These are phyloP conservation scores for Tricholoma saponaceum DNA, from an alignment of 768 basidiomycete species.

Conservation along the genomic window DNA sequence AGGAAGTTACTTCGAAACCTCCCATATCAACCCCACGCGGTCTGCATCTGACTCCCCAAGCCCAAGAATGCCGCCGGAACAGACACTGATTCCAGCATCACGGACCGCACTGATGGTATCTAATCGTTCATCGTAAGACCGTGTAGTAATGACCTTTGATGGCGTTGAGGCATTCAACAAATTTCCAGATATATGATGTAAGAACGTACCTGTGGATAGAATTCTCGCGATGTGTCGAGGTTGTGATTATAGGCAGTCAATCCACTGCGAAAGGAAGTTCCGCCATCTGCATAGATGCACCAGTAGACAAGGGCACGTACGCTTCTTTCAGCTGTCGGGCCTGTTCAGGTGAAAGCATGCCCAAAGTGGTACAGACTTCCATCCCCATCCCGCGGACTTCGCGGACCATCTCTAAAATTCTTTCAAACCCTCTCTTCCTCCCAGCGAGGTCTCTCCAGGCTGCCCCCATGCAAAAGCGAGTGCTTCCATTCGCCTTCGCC, in stretches of 20 bases:
- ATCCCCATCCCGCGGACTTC: slow-evolving; percentile 93
- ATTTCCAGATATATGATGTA: neutral
- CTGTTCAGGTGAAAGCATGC: slow-evolving; percentile 94
- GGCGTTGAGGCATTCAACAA: neutral
- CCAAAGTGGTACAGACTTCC: slow-evolving; percentile 99
- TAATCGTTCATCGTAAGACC: slow-evolving; percentile 91
- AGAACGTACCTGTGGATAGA: slow-evolving; percentile 76
- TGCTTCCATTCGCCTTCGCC: slow-evolving; percentile 95
- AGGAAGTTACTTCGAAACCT: slow-evolving; percentile 75
- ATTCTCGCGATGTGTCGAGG: slow-evolving; percentile 95
- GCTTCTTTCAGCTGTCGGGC: slow-evolving; percentile 90
- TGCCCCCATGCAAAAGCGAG: slow-evolving; percentile 98
- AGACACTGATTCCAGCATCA: slow-evolving; percentile 94
- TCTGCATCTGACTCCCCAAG: slow-evolving; percentile 89
- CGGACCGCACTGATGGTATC: slow-evolving; percentile 88
- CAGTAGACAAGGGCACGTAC: slow-evolving; percentile 38
- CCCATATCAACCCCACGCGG: slow-evolving; percentile 90
- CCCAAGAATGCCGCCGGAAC: slow-evolving; percentile 94
- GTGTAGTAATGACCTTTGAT: slow-evolving; percentile 85
- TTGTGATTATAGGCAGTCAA: slow-evolving; percentile 99
- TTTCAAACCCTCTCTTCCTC: slow-evolving; percentile 89
- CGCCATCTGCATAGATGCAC: neutral
- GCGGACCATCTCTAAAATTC: slow-evolving; percentile 88
- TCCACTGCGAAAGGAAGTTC: slow-evolving; percentile 46
- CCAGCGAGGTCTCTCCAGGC: slow-evolving; percentile 96